Evolutionary conservation across 108 stramenopile species (phyloP), one percentile per base, ranked within the genome.

Genomic region (Cyclotella choctawhatcheeana): DNA sequence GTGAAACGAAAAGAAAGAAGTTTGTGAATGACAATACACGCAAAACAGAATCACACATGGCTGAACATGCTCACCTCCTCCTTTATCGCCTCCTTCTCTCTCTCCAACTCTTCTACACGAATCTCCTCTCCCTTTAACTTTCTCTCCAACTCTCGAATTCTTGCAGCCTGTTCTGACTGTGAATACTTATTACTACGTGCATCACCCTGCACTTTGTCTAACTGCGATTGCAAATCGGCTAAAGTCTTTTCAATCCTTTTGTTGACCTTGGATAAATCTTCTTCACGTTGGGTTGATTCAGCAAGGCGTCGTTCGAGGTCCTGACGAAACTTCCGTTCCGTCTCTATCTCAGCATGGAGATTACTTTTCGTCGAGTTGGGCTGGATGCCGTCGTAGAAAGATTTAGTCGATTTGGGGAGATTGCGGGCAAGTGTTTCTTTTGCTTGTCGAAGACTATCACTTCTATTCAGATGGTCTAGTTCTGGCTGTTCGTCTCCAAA

Each of bases 21-120:
- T n/a, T n/a, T n/a, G n/a, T n/a, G n/a, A n/a, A n/a, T n/a, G n/a
- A n/a, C n/a, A n/a, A n/a, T n/a, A n/a, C n/a, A n/a, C n/a, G n/a
- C n/a, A n/a, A n/a, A n/a, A n/a, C n/a, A n/a, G n/a, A n/a, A n/a
- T n/a, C n/a, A n/a, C n/a, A n/a, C n/a, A n/a, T n/a, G n/a, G n/a
- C n/a, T n/a, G n/a, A n/a, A n/a, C 0, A 16, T 5, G 44, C 54
- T 56, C 26, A 55, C 53, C 67, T 54, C 77, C 20, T 78, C 77
- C 35, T 78, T 78, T 58, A 78, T 78, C 2, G 50, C 58, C 58
- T 78, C 77, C 44, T 61, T 56, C 44, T 78, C 77, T 25, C 70
- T 48, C 31, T 78, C 77, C 18, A 78, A 26, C 33, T 78, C 77
- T 21, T 78, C 70, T 0, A 48, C 56, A 21, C 65, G 24, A 37